Evolutionary conservation across 345 rosid genomes (phyloP), one percentile per base, ranked within the genome.

Genomic region (Sonneratia alba): DNA sequence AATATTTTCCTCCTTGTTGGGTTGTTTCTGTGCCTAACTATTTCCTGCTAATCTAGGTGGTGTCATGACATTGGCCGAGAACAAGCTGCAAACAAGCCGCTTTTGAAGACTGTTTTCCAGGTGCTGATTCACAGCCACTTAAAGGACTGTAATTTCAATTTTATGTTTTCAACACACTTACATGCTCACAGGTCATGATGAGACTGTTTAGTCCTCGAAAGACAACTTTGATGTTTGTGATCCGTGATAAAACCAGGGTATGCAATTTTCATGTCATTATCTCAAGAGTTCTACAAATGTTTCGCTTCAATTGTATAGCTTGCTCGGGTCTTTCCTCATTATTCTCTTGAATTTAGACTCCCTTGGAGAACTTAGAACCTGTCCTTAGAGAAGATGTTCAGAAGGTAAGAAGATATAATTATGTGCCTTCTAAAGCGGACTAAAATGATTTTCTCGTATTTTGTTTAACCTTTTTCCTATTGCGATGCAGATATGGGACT

Each of bases 11-110:
- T 53, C 3, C 0, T 21, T 18, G 59, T 53, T 53, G 16, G 24
- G 19, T 70, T 47, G 48, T 47, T 70, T 72, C 71, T 71, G 74
- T 75, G 51, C 37, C 62, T 70, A 40, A 34, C 4, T 40, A 67
- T 42, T 36, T 66, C 65, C 65, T 55, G 40, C 72, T 55, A 18
- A 38, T 70, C 36, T 78, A 96, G 99, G 99, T 92, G 99, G 99
- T 96, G 99, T 79, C 99, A 96, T 74, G 99, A 92, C 87, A 96
- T 96, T 81, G 99, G 99, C 69, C 97, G 99, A 32, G 99, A 96
- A 81, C 99, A 96, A 92, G 99, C 99, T 81, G 99, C 99, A 79
- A 96, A 96, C 73, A 96, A 96, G 78, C 99, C 98, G 70, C 97
- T 96, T 75, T 73, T 96, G 74, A 96, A 96, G 85, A 96, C 99